Evolutionary conservation across 768 basidiomycete genomes (phyloP), one percentile per base, ranked within the genome.

Genomic region (Glaciozyma antarctica): DNA sequence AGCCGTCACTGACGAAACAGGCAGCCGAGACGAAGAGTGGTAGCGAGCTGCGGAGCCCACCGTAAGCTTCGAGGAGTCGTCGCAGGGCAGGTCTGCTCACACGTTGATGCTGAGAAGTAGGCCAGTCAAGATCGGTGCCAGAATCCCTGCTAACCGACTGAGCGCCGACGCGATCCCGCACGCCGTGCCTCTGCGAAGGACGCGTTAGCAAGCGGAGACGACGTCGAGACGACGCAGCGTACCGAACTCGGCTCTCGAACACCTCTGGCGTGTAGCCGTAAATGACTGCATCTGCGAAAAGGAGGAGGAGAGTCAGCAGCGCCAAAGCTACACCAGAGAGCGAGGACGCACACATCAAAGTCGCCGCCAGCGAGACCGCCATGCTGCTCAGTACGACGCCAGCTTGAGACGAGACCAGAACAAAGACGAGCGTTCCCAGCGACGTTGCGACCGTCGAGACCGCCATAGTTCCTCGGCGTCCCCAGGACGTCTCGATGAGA

Each of bases 121-220:
- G 21, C 73, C 73, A 0, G 73, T 72, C 16, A 73, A 21, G 51
- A 74, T 67, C 1, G 73, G 73, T 0, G 72, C 68, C 17, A 70
- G 21, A 55, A 74, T 72, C 19, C 72, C 73, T 2, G 69, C 49
- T 86, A 92, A 84, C 75, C 91, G 81, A 2, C 87, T 90, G 1
- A 93, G 76, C 15, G 89, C 90, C 5, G 88, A 89, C 0, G 90
- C 90, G 60, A 88, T 86, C 1, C 90, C 90, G 72, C 87, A 86
- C 0, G 90, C 91, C 0, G 90, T 90, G 32, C 91, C 90, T 56
- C 90, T 84, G 4, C 87, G 85, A 70, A 66, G 66, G 26, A 17
- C 26, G 43, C 8, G 49, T 19, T 0, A 21, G 38, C 2, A 48
- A 43, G 32, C 17, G 45, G 41, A 12, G n/a, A 59, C 21, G 21